A percentile compares a stretch with the other conserved stretches of the same genome.
Conservation (phyloP, 1,284 basidiomycete species). For the Leccinum proliferum region DNA sequence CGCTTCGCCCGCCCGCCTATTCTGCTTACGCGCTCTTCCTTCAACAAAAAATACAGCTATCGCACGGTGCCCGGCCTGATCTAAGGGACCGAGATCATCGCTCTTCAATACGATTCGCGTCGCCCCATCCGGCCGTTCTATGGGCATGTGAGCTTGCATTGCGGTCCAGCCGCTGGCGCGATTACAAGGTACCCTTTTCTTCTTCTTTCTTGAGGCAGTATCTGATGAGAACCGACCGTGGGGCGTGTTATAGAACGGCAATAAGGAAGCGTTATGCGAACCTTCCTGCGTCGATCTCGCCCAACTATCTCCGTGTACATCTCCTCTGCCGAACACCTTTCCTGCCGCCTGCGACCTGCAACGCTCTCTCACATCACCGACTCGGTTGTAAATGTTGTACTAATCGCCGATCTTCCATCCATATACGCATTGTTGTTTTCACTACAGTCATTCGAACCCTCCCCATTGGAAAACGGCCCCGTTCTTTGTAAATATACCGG, state of each 20-base stretch:
- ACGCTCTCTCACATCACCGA: conserved; percentile 37
- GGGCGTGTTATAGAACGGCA: conserved; percentile 22
- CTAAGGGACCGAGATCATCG: conserved; percentile 62
- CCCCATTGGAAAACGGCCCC: conserved; percentile 39
- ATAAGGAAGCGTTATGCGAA: conserved; percentile 23
- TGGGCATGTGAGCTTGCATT: conserved; percentile 66
- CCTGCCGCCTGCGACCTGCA: conserved; percentile 18
- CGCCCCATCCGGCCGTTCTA: conserved; percentile 53
- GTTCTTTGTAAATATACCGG: conserved; percentile 59
- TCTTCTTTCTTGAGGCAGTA: background rate
- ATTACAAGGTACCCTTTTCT: conserved; percentile 41
- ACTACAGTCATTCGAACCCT: conserved; percentile 34
- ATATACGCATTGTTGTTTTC: conserved; percentile 55
- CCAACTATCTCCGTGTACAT: conserved; percentile 24
- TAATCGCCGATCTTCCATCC: conserved; percentile 41
- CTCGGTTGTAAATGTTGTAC: conserved; percentile 48
- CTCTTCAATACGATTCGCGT: conserved; percentile 61
- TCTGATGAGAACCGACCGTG: conserved; percentile 8
- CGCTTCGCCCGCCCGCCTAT: background rate
- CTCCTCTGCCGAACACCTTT: conserved; percentile 10
- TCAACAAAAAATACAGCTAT: conserved; percentile 24
- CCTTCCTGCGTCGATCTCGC: conserved; percentile 21
- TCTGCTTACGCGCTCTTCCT: conserved; percentile 5
- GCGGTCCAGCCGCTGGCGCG: conserved; percentile 51
- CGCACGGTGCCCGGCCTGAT: conserved; percentile 54